phyloP scores from a whole-genome alignment of 2,329 filamentous ascomycete species.

The Ophiocordyceps sinensis region DNA sequence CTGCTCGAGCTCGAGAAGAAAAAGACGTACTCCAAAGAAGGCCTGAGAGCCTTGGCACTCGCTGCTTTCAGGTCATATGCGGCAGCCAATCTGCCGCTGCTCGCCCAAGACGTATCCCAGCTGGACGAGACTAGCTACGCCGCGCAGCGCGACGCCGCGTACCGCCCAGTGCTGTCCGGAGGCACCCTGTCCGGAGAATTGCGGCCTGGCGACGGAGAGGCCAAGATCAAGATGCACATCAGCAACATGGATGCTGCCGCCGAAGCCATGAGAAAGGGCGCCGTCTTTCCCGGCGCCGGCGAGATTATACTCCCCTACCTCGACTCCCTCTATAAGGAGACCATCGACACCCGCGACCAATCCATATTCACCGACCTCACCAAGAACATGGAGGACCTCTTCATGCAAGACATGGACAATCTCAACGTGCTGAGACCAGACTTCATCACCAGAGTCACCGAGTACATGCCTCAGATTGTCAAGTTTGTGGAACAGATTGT shows the following conservation, averaged over 20 bases:
- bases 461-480: slow-evolving; percentile 80
- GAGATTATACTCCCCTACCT: slow-evolving; percentile 70
- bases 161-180: slow-evolving; percentile 39
- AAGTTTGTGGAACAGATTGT: slow-evolving; percentile 72
- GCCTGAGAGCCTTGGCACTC: slow-evolving; percentile 31
- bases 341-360: slow-evolving; percentile 46
- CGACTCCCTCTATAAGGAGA: slow-evolving; percentile 52
- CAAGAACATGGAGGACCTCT: slow-evolving; percentile 71
- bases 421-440: slow-evolving; percentile 77
- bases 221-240: slow-evolving; percentile 83
- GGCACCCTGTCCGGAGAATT: slow-evolving; percentile 41
- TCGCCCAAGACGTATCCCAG: slow-evolving; percentile 26
- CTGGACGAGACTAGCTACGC: slow-evolving; percentile 37
- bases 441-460: slow-evolving; percentile 76
- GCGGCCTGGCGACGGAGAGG: slow-evolving; percentile 60
- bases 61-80: slow-evolving; percentile 42
- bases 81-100: slow-evolving; percentile 36
- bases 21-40: slow-evolving; percentile 40
- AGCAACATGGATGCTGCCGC: slow-evolving; percentile 43
- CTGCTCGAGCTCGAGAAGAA: slow-evolving; percentile 66
- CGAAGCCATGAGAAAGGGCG: slow-evolving; percentile 29
- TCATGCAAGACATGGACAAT: slow-evolving; percentile 74
- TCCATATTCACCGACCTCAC: slow-evolving; percentile 78
- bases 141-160: slow-evolving; percentile 33
- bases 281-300: slow-evolving; percentile 40